These are phyloP conservation scores for Saitozyma sp. DNA, from an alignment of 768 basidiomycete genomes.

Conservation along the genomic window DNA sequence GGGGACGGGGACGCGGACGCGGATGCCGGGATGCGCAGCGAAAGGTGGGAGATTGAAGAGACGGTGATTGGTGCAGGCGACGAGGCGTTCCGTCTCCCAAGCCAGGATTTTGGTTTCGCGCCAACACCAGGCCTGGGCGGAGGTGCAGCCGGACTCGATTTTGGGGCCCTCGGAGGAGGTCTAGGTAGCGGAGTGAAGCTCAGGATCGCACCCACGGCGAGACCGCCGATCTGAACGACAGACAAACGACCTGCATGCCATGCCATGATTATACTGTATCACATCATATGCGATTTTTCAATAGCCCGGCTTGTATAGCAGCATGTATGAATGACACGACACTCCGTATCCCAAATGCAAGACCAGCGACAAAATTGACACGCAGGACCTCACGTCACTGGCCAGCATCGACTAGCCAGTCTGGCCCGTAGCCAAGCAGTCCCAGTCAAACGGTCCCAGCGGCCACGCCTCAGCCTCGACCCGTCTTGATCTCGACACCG, in stretches of 20 bases:
- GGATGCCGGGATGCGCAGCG: background rate
- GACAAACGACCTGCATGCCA: too few species aligned
- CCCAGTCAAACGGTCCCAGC: background rate
- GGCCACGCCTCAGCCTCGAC: slow-evolving; percentile 9
- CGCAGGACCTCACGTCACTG: background rate
- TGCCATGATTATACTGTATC: too few species aligned
- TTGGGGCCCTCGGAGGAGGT: slow-evolving; percentile 18
- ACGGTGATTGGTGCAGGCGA: slow-evolving; percentile 18
- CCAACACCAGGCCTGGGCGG: background rate
- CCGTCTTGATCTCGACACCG: slow-evolving; percentile 66
- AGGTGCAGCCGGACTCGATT: background rate
- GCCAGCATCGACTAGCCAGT: background rate
- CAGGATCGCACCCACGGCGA: slow-evolving; percentile 4
- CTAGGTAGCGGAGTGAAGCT: slow-evolving; percentile 22
- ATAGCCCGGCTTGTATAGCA: background rate
- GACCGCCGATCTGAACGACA: slow-evolving; percentile 5
- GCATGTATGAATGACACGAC: slow-evolving; percentile 1
- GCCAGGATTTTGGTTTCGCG: slow-evolving; percentile 16
- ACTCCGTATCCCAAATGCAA: background rate
- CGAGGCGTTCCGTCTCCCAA: slow-evolving; percentile 12
- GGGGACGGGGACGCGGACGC: background rate
- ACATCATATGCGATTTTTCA: too few species aligned
- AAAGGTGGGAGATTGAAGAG: slow-evolving; percentile 18
- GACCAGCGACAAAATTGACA: background rate
- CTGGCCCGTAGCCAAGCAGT: background rate